Conservation (phyloP, 2,329 filamentous ascomycete genomes). For the Bimuria novae-zelandiae region DNA sequence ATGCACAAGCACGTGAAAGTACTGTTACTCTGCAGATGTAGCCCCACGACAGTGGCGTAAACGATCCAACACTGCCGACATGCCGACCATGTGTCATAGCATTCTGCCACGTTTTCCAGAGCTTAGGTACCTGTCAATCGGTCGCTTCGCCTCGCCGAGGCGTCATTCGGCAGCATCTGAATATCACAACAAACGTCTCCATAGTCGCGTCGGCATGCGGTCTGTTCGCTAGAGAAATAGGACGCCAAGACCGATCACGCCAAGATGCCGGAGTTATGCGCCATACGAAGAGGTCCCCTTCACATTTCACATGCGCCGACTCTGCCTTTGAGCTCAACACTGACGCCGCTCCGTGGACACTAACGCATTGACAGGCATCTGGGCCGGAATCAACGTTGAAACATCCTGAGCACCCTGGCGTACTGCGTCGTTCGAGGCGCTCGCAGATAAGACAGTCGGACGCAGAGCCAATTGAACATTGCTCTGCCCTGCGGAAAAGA, state of each 20-base stretch:
- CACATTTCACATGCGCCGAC: background rate
- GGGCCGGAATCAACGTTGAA: background rate
- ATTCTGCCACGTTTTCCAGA: background rate
- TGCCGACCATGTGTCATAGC: background rate
- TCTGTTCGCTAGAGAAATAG: background rate
- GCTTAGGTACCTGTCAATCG: background rate
- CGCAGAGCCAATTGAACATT: background rate
- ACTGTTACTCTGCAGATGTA: background rate
- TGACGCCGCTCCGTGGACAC: background rate
- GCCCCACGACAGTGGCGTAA: too few relatives aligned
- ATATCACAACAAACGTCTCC: background rate
- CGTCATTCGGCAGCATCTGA: constrained; percentile 17
- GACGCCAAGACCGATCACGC: background rate
- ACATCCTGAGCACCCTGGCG: background rate
- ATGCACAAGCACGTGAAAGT: constrained; percentile 13
- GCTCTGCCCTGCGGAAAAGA: background rate
- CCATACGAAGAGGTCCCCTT: background rate
- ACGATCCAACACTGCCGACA: background rate
- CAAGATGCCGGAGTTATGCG: background rate
- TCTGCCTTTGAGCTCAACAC: background rate
- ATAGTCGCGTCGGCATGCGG: background rate
- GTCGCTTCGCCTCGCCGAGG: constrained; percentile 15
- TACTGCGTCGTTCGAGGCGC: background rate
- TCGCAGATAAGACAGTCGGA: background rate
- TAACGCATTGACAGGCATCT: background rate